These are phyloP conservation scores for Teratosphaeria epicoccoides DNA, from an alignment of 2,329 filamentous ascomycete species.

Conservation along the genomic window DNA sequence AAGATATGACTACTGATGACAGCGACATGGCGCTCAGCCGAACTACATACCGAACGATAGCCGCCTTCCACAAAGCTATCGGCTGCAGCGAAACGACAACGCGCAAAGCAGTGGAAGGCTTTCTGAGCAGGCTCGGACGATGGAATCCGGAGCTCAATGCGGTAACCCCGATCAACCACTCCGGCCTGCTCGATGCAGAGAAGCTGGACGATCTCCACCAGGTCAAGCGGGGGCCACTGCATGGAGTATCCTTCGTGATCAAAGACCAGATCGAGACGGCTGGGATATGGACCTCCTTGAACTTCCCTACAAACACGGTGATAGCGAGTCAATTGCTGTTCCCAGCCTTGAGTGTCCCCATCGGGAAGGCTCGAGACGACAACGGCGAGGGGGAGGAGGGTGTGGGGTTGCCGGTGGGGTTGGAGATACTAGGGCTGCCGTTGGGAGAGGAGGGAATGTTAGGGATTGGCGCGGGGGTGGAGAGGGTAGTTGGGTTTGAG, in stretches of 20 bases:
- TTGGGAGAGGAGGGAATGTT: conserved; percentile 13
- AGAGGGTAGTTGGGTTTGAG: conserved; percentile 1
- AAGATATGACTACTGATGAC: too few relatives aligned
- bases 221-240: conserved; percentile 11
- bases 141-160: conserved; percentile 15
- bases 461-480: conserved; percentile 12
- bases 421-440: conserved; percentile 16
- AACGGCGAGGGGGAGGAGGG: conserved; percentile 12
- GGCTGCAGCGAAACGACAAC: conserved; percentile 8
- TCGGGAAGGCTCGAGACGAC: conserved; percentile 11
- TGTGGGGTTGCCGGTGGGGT: conserved; percentile 14
- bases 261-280: conserved; percentile 19
- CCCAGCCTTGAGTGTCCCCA: conserved; percentile 28
- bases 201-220: conserved; percentile 10
- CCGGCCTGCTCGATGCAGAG: conserved; percentile 11
- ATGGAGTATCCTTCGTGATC: conserved; percentile 15
- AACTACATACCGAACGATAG: too few relatives aligned
- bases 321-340: conserved; percentile 25
- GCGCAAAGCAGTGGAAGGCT: conserved; percentile 9
- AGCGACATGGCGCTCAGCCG: too few relatives aligned
- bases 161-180: conserved; percentile 11
- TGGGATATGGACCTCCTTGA: conserved; percentile 15
- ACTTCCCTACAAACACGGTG: conserved; percentile 28
- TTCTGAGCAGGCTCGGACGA: conserved; percentile 10
- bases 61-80: too few relatives aligned